Base-by-base conservation (phyloP, 345 rosid species). In the Streptanthus diversifolius region DNA sequence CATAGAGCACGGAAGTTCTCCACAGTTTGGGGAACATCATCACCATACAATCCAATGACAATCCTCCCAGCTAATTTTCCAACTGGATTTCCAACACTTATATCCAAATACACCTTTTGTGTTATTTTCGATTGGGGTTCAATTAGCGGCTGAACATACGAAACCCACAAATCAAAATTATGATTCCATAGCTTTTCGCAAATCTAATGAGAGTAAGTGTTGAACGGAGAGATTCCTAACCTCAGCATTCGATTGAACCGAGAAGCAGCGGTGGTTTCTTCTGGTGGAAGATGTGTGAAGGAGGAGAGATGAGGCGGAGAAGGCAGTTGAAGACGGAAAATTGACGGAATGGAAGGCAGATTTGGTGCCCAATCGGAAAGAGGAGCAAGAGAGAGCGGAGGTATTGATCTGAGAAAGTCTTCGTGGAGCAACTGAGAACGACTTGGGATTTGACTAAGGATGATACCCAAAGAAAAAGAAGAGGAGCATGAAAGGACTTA, bases 1-100 rank as follows among this genome's bases (percentile, higher is more conserved):
- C 99, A 95, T 24, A 95, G 66, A 61, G 99, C 96, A 32, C 96
- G 96, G 75, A 95, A 95, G 72, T 95, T 95, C 82, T 95, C 99
- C 2, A 82, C 91, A 2, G 98, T 95, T 66, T 90, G 91, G 1
- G 99, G 98, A 58, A 92, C 98, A 78, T 95, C 98, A 59, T 90
- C 99, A 44, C 99, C 97, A 35, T 69, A 95, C 75, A 95, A 77
- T 63, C 99, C 99, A 76, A 95, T 87, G 14, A 90, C 96, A 73
- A 95, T 80, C 80, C 97, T 87, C 61, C 98, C 97, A 15, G 77
- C 97, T 55, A 87, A 85, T 79, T 88, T 95, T 13, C 96, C 96
- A 14, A 86, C 92, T 4, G 98, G 97, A 54, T 92, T 88, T 30
- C 99, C 99, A 71, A 95, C 86, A 77, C 97, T 87, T 66, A 95